Base-by-base conservation (phyloP, 345 rosid genomes). In the Pseudoturritis turrita region DNA sequence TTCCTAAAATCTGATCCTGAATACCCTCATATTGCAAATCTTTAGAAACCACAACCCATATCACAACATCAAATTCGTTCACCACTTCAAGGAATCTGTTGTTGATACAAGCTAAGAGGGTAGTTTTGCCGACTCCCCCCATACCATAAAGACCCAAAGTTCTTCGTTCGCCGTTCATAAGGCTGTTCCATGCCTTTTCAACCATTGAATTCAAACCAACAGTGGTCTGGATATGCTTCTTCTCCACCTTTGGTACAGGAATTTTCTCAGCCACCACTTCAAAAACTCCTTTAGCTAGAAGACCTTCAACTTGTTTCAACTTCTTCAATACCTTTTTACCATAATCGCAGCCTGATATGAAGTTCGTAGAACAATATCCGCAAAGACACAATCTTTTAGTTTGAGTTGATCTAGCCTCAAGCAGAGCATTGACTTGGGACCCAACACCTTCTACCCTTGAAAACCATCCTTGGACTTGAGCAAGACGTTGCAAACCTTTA, bases 71-170 rank as follows among this genome's bases (percentile, higher is more conserved):
- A 29, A 26, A 28, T 4, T 29, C 12, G 2, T 39, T 39, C 10
- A 0, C 7, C 4, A 7, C 6, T 7, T 6, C 12, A 5, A 17
- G 4, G 7, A 61, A 37, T 11, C 7, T 4, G 12, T 71, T 61
- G 22, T 60, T 71, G 10, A 71, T 61, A 35, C 56, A 19, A 37
- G 68, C 56, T 53, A 71, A 25, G 39, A 71, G 68, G 29, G 75
- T 61, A 2, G 75, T 71, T 35, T 71, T 70, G 33, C 79, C 79
- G 3, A 62, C 69, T 23, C 74, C 67, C 0, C 58, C 62, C 37
- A 59, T 51, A 11, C 75, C 65, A 37, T 39, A 50, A 5, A 77
- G 14, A 3, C 80, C 77, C 2, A 77, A 36, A 4, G 7, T 55
- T 35, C 18, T 56, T 31, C 1, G 51, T 18, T 9, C 11, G 6